Percentiles rank a stretch among this genome's conserved stretches.
phyloP scores from a whole-genome alignment of 805 yeast genomes.

The Monosporozyma aerobia region DNA sequence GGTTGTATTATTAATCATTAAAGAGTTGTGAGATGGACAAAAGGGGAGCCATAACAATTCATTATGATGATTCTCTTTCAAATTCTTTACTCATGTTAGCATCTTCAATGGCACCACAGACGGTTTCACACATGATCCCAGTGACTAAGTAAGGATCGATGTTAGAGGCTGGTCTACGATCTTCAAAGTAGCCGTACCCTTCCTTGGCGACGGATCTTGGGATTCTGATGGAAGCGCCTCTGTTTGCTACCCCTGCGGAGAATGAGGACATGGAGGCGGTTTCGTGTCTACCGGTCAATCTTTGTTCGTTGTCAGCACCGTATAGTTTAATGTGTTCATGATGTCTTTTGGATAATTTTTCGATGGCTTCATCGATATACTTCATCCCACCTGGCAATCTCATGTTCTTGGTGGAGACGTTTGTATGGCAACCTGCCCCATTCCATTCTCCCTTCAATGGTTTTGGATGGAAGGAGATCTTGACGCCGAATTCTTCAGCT shows the following conservation, averaged over 20 bases:
- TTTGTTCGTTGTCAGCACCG: slow-evolving; percentile 89
- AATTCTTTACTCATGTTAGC: slow-evolving; percentile 90
- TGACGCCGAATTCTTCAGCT: slow-evolving; percentile 98
- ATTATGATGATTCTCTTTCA: slow-evolving; percentile 51
- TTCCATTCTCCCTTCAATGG: slow-evolving; percentile 99
- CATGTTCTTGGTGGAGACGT: slow-evolving; percentile 88
- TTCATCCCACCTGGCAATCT: slow-evolving; percentile 95
- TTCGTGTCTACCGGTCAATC: slow-evolving; percentile 98
- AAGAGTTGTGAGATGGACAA: too few species aligned
- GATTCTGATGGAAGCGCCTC: slow-evolving; percentile 98
- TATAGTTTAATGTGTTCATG: slow-evolving; percentile 89
- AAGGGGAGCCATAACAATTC: too few species aligned
- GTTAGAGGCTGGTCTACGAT: slow-evolving; percentile 99
- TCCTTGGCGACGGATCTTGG: slow-evolving; percentile 98
- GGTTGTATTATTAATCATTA: not conserved
- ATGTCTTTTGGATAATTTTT: slow-evolving; percentile 92
- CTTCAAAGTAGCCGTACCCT: slow-evolving; percentile 97
- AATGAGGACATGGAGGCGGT: slow-evolving; percentile 88
- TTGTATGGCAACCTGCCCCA: slow-evolving; percentile 99
- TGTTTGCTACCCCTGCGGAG: slow-evolving; percentile 97
- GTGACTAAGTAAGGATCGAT: slow-evolving; percentile 98
- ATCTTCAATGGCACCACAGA: slow-evolving; percentile 88
- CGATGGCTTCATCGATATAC: slow-evolving; percentile 83
- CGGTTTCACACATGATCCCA: slow-evolving; percentile 96
- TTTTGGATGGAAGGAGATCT: slow-evolving; percentile 98